These are phyloP conservation scores for Favolaschia claudopus DNA, from an alignment of 768 basidiomycete genomes.

Conservation along the genomic window DNA sequence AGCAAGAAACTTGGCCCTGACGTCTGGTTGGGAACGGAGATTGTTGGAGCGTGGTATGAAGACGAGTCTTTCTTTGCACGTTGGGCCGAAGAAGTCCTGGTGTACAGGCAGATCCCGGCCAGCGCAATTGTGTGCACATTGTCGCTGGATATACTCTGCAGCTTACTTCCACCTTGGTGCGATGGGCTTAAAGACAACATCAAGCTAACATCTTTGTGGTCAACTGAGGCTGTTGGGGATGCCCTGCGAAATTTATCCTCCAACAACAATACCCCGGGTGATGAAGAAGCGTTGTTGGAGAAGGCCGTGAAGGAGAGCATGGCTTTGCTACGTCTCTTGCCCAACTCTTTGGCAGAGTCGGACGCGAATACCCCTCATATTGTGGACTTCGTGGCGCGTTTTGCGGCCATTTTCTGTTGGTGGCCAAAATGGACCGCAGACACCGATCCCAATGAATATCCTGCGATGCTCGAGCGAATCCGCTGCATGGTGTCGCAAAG, in stretches of 20 bases:
- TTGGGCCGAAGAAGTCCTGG: conserved; percentile 10
- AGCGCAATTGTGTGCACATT: neutral
- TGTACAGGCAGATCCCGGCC: neutral
- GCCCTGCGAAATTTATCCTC: neutral
- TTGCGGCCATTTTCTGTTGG: conserved; percentile 21
- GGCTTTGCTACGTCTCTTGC: neutral
- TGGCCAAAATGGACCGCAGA: conserved; percentile 15
- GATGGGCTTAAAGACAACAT: neutral
- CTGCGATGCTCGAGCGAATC: neutral
- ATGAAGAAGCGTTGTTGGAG: neutral
- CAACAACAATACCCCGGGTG: neutral
- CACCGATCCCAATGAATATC: conserved; percentile 1
- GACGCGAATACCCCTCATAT: neutral
- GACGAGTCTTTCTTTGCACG: neutral
- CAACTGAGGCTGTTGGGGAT: neutral
- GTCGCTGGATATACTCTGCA: neutral
- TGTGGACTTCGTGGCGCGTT: neutral
- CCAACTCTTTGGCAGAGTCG: neutral
- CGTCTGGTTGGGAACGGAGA: conserved; percentile 5
- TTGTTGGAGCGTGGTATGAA: neutral
- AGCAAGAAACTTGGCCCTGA: neutral
- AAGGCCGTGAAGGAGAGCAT: conserved; percentile 5
- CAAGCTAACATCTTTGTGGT: neutral
- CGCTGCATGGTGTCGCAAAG: too few relatives aligned
- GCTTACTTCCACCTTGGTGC: conserved; percentile 11